phyloP scores from a whole-genome alignment of 2,329 filamentous ascomycete species.

The Penicillium frequentans region DNA sequence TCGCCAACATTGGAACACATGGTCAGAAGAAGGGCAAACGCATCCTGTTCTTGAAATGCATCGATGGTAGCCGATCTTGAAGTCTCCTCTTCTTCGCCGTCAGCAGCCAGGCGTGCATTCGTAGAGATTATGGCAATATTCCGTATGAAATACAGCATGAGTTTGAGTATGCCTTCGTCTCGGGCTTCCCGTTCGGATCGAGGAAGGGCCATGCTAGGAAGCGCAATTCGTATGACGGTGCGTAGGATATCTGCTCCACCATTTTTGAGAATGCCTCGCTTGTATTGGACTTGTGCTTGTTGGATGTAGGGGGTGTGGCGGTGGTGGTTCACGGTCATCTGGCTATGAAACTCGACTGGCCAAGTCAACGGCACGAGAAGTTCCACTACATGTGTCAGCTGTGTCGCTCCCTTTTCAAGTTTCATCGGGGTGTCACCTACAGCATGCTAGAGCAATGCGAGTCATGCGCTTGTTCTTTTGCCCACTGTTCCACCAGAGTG shows the following conservation, averaged over 20 bases:
- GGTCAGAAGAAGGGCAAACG: conserved; percentile 80
- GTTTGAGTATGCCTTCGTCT: conserved; percentile 89
- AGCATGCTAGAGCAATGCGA: conserved; percentile 77
- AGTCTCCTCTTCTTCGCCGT: conserved; percentile 87
- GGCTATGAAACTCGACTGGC: conserved; percentile 79
- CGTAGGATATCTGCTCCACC: conserved; percentile 75
- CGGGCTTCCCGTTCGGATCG: conserved; percentile 72
- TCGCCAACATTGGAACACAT: conserved; percentile 91
- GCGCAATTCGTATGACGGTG: conserved; percentile 73
- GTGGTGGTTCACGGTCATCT: conserved; percentile 91
- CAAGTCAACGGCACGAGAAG: conserved; percentile 90
- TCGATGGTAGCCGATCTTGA: conserved; percentile 86
- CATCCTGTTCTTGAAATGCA: conserved; percentile 85
- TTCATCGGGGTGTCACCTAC: conserved; percentile 37
- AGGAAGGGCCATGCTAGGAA: conserved; percentile 81
- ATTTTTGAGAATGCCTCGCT: conserved; percentile 81
- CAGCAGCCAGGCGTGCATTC: conserved; percentile 68
- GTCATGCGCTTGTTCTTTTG: conserved; percentile 73
- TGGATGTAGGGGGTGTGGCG: conserved; percentile 87
- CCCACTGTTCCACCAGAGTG: conserved; percentile 72
- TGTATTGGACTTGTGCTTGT: conserved; percentile 85
- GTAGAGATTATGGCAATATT: conserved; percentile 85
- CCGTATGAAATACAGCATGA: conserved; percentile 83
- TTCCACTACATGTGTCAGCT: conserved; percentile 58
- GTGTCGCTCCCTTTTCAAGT: not conserved